Percentiles rank a stretch among this genome's conserved stretches.
Conservation (phyloP, 352 stramenopile species). For the Pythium aquatile region DNA sequence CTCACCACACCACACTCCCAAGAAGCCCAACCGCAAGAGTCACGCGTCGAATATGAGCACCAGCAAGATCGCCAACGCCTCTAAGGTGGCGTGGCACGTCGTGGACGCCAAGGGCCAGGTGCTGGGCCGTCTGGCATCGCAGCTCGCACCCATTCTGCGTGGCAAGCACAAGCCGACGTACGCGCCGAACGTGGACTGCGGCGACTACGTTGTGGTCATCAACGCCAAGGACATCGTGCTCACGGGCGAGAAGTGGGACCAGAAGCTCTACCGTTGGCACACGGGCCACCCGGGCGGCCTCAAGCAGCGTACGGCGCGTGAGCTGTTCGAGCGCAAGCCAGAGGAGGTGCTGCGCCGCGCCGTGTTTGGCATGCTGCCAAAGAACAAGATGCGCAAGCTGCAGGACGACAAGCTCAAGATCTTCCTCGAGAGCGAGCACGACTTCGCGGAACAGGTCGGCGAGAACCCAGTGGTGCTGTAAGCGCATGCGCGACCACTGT, state of each 20-base stretch:
- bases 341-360: slow-evolving; percentile 95
- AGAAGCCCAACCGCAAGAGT: slow-evolving; percentile 4
- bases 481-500: background rate
- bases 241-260: slow-evolving; percentile 96
- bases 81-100: slow-evolving; percentile 93
- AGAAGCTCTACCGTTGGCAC: slow-evolving; percentile 98
- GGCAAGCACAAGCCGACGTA: slow-evolving; percentile 99
- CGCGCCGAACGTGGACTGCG: slow-evolving; percentile 96
- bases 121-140: slow-evolving; percentile 94
- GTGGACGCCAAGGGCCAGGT: slow-evolving; percentile 96
- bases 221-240: slow-evolving; percentile 96
- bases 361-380: slow-evolving; percentile 97
- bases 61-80: slow-evolving; percentile 81
- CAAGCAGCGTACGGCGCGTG: slow-evolving; percentile 93
- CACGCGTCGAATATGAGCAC: slow-evolving; percentile 36
- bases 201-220: slow-evolving; percentile 97
- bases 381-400: slow-evolving; percentile 95
- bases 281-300: slow-evolving; percentile 96
- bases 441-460: slow-evolving; percentile 88
- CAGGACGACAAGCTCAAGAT: slow-evolving; percentile 97
- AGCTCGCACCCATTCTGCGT: slow-evolving; percentile 95
- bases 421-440: slow-evolving; percentile 92
- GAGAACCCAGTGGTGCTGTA: slow-evolving; percentile 85
- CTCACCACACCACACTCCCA: slow-evolving; percentile 5
- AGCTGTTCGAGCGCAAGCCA: slow-evolving; percentile 94